Evolutionary conservation across 2,329 filamentous ascomycete genomes (phyloP), one percentile per base, ranked within the genome.

Genomic region (Penicillium polonicum): DNA sequence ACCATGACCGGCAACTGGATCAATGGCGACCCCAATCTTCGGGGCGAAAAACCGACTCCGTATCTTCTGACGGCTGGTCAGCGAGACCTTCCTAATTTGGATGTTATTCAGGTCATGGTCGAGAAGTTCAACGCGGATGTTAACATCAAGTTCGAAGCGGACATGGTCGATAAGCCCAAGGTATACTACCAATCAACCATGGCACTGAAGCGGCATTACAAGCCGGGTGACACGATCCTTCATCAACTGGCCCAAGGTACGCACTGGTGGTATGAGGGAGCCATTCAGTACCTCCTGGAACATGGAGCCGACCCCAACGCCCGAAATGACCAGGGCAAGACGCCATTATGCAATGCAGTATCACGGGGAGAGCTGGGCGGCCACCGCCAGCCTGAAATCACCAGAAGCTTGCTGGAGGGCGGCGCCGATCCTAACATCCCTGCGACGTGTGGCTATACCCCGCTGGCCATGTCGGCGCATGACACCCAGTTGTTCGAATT

Each of bases 191-290:
- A 57, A 29, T 60, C 62, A 5, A 56, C 41, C 4, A 50, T 63
- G 39, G 19, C 51, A 13, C 31, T 46, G 8, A 2, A 23, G 0
- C 41, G 59, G 19, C 49, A 52, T 17, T 63, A 61, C n/a, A 46
- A 62, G 21, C 55, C 55, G 7, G 61, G 62, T 8, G 57, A 64
- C 45, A 66, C 58, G 5, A 50, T 61, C 17, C 55, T 66, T 5
- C 63, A 64, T 39, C 52, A 60, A 29, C 50, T 66, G 21, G 63
- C 61, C 9, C 55, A 60, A 25, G 64, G 63, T 10, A 58, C 50
- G 1, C 61, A 65, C 23, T 65, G 64, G 64, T 66, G 64, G 63
- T 45, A 65, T 29, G 36, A 52, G n/a, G 45, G 25, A 13, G 64
- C 64, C 6, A 57, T 65, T 27, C 42, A 36, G 25, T 65, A 64